Evolutionary conservation across 768 basidiomycete species (phyloP).

Genomic region (Kwoniella europaea): DNA sequence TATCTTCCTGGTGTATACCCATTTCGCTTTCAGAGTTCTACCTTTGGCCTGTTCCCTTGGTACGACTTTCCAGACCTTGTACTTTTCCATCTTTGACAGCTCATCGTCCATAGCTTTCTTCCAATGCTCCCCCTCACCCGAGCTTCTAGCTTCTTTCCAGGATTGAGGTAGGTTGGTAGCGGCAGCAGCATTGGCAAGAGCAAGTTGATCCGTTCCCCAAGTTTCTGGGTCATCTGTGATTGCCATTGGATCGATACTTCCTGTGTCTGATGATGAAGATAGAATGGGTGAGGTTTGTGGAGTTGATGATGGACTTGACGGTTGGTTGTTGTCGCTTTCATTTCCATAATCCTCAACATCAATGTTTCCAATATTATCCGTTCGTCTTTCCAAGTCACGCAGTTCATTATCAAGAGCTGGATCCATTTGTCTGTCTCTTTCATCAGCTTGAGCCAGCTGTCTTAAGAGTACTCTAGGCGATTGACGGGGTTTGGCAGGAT

Average conservation of each 20-base stretch:
- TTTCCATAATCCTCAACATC: too few relatives aligned
- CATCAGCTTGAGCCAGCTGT: too few relatives aligned
- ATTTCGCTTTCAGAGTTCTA: conserved; percentile 52
- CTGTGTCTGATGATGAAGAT: too few relatives aligned
- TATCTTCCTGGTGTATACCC: conserved; percentile 57
- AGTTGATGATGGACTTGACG: too few relatives aligned
- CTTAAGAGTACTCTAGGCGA: too few relatives aligned
- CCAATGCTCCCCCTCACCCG: conserved; percentile 36
- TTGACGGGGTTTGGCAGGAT: too few relatives aligned
- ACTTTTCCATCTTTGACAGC: conserved; percentile 34
- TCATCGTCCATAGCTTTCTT: conserved; percentile 46
- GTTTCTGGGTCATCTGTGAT: conserved; percentile 12
- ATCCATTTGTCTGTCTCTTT: too few relatives aligned
- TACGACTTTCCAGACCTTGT: conserved; percentile 51
- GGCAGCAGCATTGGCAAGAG: background rate
- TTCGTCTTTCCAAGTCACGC: too few relatives aligned
- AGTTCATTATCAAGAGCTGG: too few relatives aligned
- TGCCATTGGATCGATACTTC: background rate
- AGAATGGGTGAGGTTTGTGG: too few relatives aligned
- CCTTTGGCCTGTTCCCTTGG: background rate
- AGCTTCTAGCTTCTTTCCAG: conserved; percentile 14
- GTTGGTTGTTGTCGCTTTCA: too few relatives aligned
- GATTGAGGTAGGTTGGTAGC: conserved; percentile 1
- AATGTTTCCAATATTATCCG: too few relatives aligned
- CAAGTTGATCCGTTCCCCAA: conserved; percentile 3